These are phyloP conservation scores for Mycena indigotica DNA, from an alignment of 768 basidiomycete species.

Conservation along the genomic window DNA sequence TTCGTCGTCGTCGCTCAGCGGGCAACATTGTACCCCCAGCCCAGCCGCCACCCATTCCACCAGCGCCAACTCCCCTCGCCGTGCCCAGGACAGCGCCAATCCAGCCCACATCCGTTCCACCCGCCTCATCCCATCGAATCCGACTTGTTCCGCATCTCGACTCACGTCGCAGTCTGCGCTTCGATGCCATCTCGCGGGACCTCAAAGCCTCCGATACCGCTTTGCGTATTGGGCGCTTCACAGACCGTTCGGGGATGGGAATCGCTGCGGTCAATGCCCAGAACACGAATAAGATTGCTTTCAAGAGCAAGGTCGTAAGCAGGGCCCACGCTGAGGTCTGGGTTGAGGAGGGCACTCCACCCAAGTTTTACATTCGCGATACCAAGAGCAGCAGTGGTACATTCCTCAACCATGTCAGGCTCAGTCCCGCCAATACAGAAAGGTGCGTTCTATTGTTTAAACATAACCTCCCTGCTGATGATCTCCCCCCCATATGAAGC, in stretches of 20 bases:
- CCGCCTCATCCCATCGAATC: conserved; percentile 61
- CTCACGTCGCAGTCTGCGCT: conserved; percentile 81
- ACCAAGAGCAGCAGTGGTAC: conserved; percentile 91
- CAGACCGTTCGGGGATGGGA: conserved; percentile 75
- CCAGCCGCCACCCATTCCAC: background rate
- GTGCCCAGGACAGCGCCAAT: conserved; percentile 9
- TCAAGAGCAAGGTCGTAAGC: conserved; percentile 94
- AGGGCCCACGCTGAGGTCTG: conserved; percentile 95
- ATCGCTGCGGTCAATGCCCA: conserved; percentile 66
- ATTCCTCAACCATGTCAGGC: conserved; percentile 90
- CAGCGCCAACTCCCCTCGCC: conserved; percentile 3
- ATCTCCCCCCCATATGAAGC: conserved; percentile 38
- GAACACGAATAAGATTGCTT: conserved; percentile 84
- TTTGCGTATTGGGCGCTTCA: conserved; percentile 92
- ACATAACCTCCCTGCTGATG: background rate
- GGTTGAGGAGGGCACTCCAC: conserved; percentile 57
- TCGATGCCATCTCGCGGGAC: conserved; percentile 91
- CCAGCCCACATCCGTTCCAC: background rate
- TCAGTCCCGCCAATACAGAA: conserved; percentile 84
- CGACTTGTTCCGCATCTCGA: conserved; percentile 96
- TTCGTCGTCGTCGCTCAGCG: conserved; percentile 5
- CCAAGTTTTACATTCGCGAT: conserved; percentile 83
- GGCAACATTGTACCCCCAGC: conserved; percentile 9
- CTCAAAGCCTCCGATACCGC: conserved; percentile 67
- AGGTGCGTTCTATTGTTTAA: conserved; percentile 42